These are phyloP conservation scores for Colletotrichum brevisporum DNA, from an alignment of 2,329 filamentous ascomycete species.

Conservation along the genomic window DNA sequence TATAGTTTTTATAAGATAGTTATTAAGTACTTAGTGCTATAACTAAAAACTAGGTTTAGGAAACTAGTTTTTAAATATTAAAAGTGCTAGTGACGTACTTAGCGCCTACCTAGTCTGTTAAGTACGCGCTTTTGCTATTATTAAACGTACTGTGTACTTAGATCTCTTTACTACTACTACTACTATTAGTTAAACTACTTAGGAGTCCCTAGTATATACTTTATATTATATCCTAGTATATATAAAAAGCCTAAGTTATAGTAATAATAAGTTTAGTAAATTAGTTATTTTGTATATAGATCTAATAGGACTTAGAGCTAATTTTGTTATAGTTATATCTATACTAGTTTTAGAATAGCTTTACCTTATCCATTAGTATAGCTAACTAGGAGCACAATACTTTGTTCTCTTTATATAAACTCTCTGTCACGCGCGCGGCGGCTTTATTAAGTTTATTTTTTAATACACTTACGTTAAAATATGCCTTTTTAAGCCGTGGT, in stretches of 20 bases:
- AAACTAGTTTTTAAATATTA: no score
- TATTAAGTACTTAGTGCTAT: no score
- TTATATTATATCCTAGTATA: neutral
- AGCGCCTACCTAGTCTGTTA: neutral
- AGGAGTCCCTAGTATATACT: neutral
- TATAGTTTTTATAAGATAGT: no score
- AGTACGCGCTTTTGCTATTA: slow-evolving; percentile 5
- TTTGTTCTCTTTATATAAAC: neutral
- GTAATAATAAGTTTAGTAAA: neutral
- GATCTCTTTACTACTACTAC: slow-evolving; percentile 1
- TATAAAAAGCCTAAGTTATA: neutral
- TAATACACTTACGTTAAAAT: neutral
- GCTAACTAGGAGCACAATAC: neutral
- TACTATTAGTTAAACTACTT: neutral
- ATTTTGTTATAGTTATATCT: neutral
- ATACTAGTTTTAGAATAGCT: neutral
- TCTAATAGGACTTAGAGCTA: neutral
- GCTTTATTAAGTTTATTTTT: neutral
- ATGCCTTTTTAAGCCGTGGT: neutral
- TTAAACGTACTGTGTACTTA: slow-evolving; percentile 1
- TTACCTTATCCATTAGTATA: neutral
- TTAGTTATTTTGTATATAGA: neutral
- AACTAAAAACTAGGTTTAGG: neutral
- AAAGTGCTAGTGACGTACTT: neutral
- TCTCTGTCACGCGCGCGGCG: neutral